Conservation (phyloP, 768 basidiomycete species). For the Porpolomopsis calyptriformis region DNA sequence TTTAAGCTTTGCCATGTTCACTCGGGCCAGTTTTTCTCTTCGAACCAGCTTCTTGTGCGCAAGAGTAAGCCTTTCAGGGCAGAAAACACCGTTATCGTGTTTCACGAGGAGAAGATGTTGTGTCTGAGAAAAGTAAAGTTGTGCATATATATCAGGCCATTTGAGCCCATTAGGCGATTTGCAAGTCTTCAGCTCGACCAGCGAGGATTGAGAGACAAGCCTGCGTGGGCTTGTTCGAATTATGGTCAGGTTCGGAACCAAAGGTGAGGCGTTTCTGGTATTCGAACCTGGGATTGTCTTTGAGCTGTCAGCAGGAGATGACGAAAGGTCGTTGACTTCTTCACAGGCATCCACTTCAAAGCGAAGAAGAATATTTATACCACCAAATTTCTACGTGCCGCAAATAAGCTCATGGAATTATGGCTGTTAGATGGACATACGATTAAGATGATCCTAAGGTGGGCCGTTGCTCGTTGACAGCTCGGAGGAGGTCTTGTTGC, state of each 20-base stretch:
- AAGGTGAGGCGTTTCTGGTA: background rate
- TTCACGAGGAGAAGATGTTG: constrained; percentile 30
- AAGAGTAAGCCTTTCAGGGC: constrained; percentile 21
- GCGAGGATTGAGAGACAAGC: constrained; percentile 24
- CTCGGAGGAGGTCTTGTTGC: constrained; percentile 19
- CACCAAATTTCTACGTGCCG: constrained; percentile 27
- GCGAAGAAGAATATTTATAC: constrained; percentile 30
- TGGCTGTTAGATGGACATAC: constrained; percentile 16
- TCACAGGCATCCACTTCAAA: constrained; percentile 29
- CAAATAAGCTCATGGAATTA: background rate
- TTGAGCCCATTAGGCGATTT: constrained; percentile 16
- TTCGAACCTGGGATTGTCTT: background rate
- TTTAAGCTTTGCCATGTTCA: constrained; percentile 26
- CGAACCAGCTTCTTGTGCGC: constrained; percentile 24
- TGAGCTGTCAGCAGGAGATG: background rate
- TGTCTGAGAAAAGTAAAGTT: constrained; percentile 41
- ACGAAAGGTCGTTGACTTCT: constrained; percentile 12
- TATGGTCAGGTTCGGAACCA: constrained; percentile 10
- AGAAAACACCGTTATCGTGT: constrained; percentile 29
- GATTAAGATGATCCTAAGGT: constrained; percentile 31
- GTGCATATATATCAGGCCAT: constrained; percentile 38
- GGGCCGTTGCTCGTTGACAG: constrained; percentile 24
- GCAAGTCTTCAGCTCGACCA: constrained; percentile 28
- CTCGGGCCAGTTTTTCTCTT: constrained; percentile 22
- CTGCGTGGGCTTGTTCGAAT: constrained; percentile 14